Conservation (phyloP, 495 filamentous ascomycete species). For the Talaromyces proteolyticus region DNA sequence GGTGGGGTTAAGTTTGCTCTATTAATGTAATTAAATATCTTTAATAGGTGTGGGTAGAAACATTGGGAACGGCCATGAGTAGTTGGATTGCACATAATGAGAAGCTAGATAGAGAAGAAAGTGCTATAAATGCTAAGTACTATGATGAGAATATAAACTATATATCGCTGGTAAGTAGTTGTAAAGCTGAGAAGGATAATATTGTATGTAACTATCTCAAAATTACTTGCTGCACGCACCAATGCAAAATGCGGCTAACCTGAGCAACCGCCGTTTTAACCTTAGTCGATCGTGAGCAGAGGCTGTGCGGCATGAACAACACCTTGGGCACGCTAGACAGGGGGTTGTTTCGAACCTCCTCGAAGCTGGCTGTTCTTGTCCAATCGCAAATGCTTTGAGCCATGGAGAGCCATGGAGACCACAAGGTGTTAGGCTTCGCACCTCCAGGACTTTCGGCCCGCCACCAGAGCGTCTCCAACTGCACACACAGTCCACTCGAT, state of each 20-base stretch:
- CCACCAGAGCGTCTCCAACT: neutral
- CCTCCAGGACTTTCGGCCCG: neutral
- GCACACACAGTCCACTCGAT: neutral
- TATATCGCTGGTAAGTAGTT: too few species aligned
- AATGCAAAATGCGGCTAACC: slow-evolving; percentile 1
- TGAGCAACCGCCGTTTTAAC: neutral
- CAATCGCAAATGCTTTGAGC: neutral
- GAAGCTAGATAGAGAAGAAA: too few species aligned
- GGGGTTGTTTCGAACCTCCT: slow-evolving; percentile 1
- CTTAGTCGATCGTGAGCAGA: neutral
- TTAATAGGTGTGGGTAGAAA: too few species aligned
- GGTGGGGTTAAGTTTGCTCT: too few species aligned
- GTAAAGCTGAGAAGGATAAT: too few species aligned
- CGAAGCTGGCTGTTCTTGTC: neutral
- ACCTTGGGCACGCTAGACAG: neutral
- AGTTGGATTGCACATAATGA: too few species aligned
- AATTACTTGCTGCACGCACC: too few species aligned
- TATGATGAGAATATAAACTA: too few species aligned
- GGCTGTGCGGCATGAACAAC: neutral
- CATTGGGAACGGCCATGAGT: too few species aligned
- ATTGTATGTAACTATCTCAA: too few species aligned
- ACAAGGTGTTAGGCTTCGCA: neutral
- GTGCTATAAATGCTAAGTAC: too few species aligned
- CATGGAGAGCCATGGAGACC: neutral
- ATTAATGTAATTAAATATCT: too few species aligned